Conservation (phyloP, 1,284 basidiomycete species). For the Cryptococcus jaspeensis region DNA sequence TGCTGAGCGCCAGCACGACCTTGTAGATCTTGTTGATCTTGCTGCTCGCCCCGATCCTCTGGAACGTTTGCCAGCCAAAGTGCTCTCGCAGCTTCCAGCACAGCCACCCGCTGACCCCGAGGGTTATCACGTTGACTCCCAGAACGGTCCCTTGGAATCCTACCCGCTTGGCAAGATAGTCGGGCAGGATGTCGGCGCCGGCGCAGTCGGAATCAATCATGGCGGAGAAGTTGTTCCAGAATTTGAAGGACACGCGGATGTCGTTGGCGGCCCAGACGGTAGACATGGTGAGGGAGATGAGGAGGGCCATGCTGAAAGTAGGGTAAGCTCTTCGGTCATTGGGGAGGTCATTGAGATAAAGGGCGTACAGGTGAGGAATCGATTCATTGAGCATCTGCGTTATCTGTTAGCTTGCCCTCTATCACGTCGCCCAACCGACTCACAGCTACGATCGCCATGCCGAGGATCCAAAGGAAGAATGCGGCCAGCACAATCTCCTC, state of each 20-base stretch:
- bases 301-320: conserved; percentile 34
- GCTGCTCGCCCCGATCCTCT: conserved; percentile 66
- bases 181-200: conserved; percentile 1
- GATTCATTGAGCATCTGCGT: conserved; percentile 67
- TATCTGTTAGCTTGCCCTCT: background rate
- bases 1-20: conserved; percentile 66
- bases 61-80: conserved; percentile 61
- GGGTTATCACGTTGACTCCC: conserved; percentile 61
- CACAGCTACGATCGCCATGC: conserved; percentile 70
- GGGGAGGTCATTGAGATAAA: no score
- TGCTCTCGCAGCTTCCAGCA: conserved; percentile 61
- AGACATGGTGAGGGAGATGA: conserved; percentile 68
- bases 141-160: conserved; percentile 62
- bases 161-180: conserved; percentile 6
- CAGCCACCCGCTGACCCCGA: conserved; percentile 63
- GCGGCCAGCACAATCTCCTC: conserved; percentile 72
- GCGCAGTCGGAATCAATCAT: background rate
- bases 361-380: conserved; percentile 64
- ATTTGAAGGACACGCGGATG: conserved; percentile 40
- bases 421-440: conserved; percentile 17
- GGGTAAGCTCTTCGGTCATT: background rate
- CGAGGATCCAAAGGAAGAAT: conserved; percentile 75
- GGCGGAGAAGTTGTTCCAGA: conserved; percentile 5
- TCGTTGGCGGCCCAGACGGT: conserved; percentile 65
- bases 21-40: conserved; percentile 61